A percentile compares a stretch with the other conserved stretches of the same genome.
These are phyloP conservation scores for Olyra latifolia DNA, from an alignment of 176 grass and related monocot genomes.

Conservation along the genomic window DNA sequence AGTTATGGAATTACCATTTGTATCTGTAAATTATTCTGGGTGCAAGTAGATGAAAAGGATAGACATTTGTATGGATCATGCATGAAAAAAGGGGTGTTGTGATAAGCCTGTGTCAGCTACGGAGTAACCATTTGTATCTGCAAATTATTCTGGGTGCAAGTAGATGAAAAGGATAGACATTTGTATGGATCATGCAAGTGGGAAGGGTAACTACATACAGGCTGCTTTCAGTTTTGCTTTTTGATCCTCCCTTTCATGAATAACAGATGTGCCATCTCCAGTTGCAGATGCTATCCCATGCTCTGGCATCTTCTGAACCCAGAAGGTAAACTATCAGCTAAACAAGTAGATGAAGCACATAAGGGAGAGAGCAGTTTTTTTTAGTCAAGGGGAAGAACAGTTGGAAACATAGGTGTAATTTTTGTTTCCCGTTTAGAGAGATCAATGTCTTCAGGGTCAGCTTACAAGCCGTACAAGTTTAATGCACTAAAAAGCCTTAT, in stretches of 20 bases:
- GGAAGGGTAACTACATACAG: neutral
- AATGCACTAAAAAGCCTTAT: neutral
- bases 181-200: slow-evolving; percentile 6
- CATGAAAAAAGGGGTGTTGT: neutral
- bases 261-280: neutral
- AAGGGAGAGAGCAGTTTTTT: neutral
- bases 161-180: neutral
- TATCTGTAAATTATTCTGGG: neutral
- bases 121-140: neutral
- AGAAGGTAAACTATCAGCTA: neutral
- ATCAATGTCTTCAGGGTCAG: neutral
- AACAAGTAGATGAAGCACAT: neutral
- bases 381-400: neutral
- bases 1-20: neutral
- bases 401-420: neutral
- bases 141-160: neutral
- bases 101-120: neutral
- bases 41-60: neutral
- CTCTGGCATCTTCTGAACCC: neutral
- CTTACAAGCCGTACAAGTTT: neutral
- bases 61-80: neutral
- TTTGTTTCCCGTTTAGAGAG: neutral
- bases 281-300: neutral
- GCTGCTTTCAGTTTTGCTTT: neutral
- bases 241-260: neutral